These are phyloP conservation scores for Cyclotella sp. DNA, from an alignment of 108 stramenopile species.

Conservation along the genomic window DNA sequence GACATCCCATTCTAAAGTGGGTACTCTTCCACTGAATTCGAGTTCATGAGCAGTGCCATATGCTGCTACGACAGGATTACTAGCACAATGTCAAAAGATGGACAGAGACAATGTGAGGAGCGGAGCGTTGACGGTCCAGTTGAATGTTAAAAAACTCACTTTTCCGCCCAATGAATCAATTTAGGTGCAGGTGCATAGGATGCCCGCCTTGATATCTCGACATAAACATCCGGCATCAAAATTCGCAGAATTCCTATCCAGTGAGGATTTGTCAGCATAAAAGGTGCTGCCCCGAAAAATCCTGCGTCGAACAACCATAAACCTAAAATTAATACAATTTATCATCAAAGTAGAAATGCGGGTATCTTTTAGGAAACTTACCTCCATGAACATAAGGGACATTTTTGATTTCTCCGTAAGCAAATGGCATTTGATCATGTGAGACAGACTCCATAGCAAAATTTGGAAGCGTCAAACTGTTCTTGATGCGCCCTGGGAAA, in stretches of 20 bases:
- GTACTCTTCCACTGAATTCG: conserved; percentile 60
- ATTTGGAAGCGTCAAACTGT: conserved; percentile 53
- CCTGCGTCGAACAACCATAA: conserved; percentile 16
- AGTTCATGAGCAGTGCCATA: conserved; percentile 78
- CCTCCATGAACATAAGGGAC: conserved; percentile 85
- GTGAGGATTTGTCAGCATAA: conserved; percentile 78
- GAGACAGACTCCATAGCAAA: conserved; percentile 64
- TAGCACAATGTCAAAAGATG: conserved; percentile 2
- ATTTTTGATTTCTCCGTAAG: conserved; percentile 61
- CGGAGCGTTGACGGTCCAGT: neutral
- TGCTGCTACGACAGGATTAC: conserved; percentile 89
- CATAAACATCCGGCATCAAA: conserved; percentile 89
- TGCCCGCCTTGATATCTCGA: conserved; percentile 80
- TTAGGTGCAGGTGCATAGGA: conserved; percentile 61
- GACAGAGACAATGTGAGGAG: neutral
- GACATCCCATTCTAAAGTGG: conserved; percentile 82
- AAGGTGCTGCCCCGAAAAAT: conserved; percentile 90
- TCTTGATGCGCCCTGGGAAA: conserved; percentile 8
- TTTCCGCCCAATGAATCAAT: conserved; percentile 92
- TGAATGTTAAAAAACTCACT: conserved; percentile 32
- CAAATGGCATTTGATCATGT: conserved; percentile 76
- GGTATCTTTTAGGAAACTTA: neutral
- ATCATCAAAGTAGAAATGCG: neutral
- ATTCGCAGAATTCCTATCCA: conserved; percentile 79
- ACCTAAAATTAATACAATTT: neutral